phyloP scores from a whole-genome alignment of 441 rosid species.

The Gossypium schwendimanii region DNA sequence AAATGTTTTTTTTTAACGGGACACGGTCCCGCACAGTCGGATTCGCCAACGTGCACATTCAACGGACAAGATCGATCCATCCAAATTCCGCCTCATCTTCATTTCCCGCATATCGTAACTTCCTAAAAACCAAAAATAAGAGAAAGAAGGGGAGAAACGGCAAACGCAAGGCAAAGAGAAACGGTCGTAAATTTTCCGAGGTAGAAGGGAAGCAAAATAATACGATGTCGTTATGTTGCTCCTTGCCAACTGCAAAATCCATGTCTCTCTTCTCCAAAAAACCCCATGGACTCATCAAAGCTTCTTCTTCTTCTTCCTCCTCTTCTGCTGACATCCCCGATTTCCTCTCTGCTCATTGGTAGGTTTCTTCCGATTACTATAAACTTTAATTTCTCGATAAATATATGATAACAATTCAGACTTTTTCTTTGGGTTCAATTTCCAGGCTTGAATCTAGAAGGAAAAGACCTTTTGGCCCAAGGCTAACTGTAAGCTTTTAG shows the following conservation, averaged over 20 bases:
- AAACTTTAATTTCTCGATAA: background rate
- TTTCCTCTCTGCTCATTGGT: slow-evolving; percentile 6
- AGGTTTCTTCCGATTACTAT: background rate
- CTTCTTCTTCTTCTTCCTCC: background rate
- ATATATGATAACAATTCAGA: background rate
- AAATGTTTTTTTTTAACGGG: background rate
- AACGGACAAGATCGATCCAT: background rate
- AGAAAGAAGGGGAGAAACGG: background rate
- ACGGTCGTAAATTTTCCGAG: background rate
- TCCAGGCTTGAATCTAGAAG: slow-evolving; percentile 35
- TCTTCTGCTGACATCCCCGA: slow-evolving; percentile 16
- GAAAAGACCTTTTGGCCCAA: slow-evolving; percentile 87
- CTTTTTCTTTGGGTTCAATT: background rate
- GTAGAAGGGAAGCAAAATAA: background rate
- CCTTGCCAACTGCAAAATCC: slow-evolving; percentile 26
- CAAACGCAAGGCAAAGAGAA: background rate
- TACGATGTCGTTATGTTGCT: slow-evolving; percentile 50
- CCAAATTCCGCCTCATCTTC: slow-evolving; percentile 5
- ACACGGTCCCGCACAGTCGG: background rate
- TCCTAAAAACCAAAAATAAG: background rate
- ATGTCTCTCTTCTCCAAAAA: slow-evolving; percentile 29
- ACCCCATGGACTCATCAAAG: slow-evolving; percentile 9
- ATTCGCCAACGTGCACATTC: background rate
- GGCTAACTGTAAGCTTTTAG: slow-evolving; percentile 52
- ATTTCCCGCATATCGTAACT: slow-evolving; percentile 1